Conservation (phyloP, 768 basidiomycete species). For the Amanita rimosa region DNA sequence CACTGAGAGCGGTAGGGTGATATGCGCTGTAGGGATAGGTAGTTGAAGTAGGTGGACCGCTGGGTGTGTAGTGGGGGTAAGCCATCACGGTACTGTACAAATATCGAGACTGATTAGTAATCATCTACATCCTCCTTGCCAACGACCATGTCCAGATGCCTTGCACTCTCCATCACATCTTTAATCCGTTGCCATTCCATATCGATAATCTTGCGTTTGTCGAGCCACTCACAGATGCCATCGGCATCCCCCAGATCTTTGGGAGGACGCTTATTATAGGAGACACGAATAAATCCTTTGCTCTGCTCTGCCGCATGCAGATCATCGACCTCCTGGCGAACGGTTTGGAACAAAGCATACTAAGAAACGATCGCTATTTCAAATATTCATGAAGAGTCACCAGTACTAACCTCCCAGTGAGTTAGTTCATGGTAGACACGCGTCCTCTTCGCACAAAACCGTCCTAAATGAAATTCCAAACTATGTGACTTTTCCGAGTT, state of each 20-base stretch:
- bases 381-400: neutral
- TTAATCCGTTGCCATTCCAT: conserved; percentile 63
- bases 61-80: conserved; percentile 18
- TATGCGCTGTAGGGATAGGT: conserved; percentile 61
- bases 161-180: conserved; percentile 65
- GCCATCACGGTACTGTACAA: too few species aligned
- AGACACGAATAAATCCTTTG: conserved; percentile 44
- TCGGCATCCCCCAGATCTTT: conserved; percentile 64
- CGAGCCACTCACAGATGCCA: conserved; percentile 74
- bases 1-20: conserved; percentile 23
- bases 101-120: too few species aligned
- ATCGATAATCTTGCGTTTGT: conserved; percentile 54
- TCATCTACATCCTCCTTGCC: conserved; percentile 26
- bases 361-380: conserved; percentile 15
- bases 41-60: conserved; percentile 27
- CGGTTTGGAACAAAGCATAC: conserved; percentile 53
- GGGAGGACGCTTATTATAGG: conserved; percentile 48
- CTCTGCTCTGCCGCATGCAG: conserved; percentile 27
- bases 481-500: conserved; percentile 13
- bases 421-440: conserved; percentile 58
- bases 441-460: conserved; percentile 67
- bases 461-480: conserved; percentile 53
- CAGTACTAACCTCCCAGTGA: conserved; percentile 69
- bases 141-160: conserved; percentile 41
- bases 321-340: conserved; percentile 47